Conservation (phyloP, 352 stramenopile species). For the Pythium rhizo-oryzae region DNA sequence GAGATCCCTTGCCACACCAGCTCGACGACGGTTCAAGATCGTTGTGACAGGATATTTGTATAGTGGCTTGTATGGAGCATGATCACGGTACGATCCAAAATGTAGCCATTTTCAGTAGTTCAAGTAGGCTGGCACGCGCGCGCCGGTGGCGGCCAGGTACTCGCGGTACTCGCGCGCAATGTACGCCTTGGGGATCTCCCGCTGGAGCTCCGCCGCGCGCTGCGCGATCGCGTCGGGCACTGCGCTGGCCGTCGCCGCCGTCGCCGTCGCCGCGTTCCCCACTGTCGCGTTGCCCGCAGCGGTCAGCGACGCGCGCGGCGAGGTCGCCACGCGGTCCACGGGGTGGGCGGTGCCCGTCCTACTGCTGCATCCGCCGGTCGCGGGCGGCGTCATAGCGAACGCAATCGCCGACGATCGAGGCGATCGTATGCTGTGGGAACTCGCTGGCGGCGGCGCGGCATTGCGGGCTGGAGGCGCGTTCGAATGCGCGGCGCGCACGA, state of each 20-base stretch:
- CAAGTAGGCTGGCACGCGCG: conserved; percentile 44
- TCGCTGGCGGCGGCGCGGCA: not conserved
- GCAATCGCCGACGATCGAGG: not conserved
- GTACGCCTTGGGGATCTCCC: conserved; percentile 52
- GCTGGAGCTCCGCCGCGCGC: conserved; percentile 24
- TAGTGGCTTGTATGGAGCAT: conserved; percentile 21
- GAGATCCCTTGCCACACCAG: no score
- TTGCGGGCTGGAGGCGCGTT: no score
- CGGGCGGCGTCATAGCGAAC: not conserved
- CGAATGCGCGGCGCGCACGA: conserved; percentile 7
- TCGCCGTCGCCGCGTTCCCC: not conserved
- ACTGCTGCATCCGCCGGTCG: not conserved
- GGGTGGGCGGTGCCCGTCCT: not conserved
- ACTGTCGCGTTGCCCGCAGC: no score
- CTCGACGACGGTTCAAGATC: conserved; percentile 29
- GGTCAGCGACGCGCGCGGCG: not conserved
- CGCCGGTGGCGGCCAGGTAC: conserved; percentile 43
- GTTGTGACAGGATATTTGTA: not conserved
- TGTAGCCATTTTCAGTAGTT: conserved; percentile 31
- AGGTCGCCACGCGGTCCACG: not conserved
- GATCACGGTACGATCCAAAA: not conserved
- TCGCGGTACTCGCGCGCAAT: conserved; percentile 61
- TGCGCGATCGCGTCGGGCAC: conserved; percentile 22
- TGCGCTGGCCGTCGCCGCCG: not conserved
- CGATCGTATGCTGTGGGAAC: not conserved